A percentile compares a stretch with the other conserved stretches of the same genome.
Evolutionary conservation across 2,329 filamentous ascomycete genomes (phyloP).

Genomic region (Didymella pinodella): DNA sequence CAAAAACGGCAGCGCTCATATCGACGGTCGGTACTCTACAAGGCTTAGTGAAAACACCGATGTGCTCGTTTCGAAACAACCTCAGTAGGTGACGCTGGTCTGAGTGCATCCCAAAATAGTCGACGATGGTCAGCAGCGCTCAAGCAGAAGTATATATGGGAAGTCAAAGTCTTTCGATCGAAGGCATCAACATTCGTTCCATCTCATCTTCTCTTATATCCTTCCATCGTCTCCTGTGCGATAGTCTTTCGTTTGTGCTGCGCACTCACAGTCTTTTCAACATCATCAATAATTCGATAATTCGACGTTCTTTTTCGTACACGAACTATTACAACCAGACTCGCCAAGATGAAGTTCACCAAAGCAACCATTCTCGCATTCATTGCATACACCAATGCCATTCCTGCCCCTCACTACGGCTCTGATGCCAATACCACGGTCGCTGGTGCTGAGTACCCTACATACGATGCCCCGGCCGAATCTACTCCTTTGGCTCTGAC

Average conservation of each 20-base stretch:
- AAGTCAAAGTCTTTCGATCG: neutral
- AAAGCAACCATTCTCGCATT: constrained; percentile 16
- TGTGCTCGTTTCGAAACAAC: constrained; percentile 9
- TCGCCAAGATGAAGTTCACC: constrained; percentile 15
- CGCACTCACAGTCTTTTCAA: constrained; percentile 19
- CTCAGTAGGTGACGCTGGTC: constrained; percentile 5
- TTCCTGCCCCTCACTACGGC: constrained; percentile 15
- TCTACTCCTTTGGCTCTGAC: constrained; percentile 17
- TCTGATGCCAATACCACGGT: neutral
- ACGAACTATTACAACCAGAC: neutral
- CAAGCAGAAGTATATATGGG: constrained; percentile 3
- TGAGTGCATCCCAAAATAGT: constrained; percentile 11
- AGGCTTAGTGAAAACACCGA: constrained; percentile 9
- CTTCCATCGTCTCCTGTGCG: neutral
- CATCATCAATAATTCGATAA: neutral
- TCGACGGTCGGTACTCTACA: neutral
- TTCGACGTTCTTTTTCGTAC: constrained; percentile 1
- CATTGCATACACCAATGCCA: constrained; percentile 14
- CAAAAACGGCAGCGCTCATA: constrained; percentile 4
- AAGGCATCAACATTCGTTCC: constrained; percentile 10
- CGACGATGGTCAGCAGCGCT: neutral
- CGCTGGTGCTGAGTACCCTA: neutral
- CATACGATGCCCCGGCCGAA: neutral
- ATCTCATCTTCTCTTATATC: neutral
- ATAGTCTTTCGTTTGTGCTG: constrained; percentile 20